Base-by-base conservation (phyloP, 495 filamentous ascomycete species). In the Daldinia decipiens region DNA sequence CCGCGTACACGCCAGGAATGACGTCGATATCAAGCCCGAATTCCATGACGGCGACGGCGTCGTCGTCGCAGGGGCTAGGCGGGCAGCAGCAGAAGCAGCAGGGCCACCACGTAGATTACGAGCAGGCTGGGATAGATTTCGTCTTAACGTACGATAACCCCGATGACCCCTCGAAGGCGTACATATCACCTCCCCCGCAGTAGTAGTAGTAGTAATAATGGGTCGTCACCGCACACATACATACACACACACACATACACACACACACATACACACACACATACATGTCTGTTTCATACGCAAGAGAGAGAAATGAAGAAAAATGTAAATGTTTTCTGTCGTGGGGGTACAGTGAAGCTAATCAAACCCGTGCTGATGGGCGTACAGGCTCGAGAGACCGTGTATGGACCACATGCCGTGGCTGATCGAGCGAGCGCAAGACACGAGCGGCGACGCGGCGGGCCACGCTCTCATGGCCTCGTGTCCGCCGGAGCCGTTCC, bases 401-500 rank as follows among this genome's bases (percentile, higher is more conserved):
- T 99, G 95, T 85, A 95, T 96, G 85, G 92, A 95, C 75, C 95
- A 98, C 80, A 91, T 95, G 76, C 91, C 93, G 71, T 92, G 88
- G 80, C 84, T 92, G 66, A 79, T 90, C 65, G 86, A 90, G 62
- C 81, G 86, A 29, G 82, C 86, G 54, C 79, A 81, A 77, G 86
- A 87, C 61, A 70, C 81, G n/a, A 82, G 81, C 62, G 80, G 77
- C 64, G 84, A 87, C 54, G 80, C 84, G 11, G 88, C 86, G 64
- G 94, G 94, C 45, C 94, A 98, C 78, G 93, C 92, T 0, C 81
- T 97, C 72, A 97, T 97, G 94, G 89, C 92, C 9, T 91, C 90
- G 21, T 97, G 93, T 76, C 94, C 94, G 50, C 91, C 93, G 8
- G 82, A 85, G 66, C 85, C 84, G 11, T 82, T 83, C 65, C 65